Base-by-base conservation (phyloP, 2,329 filamentous ascomycete genomes). In the Fusarium pininemorale region DNA sequence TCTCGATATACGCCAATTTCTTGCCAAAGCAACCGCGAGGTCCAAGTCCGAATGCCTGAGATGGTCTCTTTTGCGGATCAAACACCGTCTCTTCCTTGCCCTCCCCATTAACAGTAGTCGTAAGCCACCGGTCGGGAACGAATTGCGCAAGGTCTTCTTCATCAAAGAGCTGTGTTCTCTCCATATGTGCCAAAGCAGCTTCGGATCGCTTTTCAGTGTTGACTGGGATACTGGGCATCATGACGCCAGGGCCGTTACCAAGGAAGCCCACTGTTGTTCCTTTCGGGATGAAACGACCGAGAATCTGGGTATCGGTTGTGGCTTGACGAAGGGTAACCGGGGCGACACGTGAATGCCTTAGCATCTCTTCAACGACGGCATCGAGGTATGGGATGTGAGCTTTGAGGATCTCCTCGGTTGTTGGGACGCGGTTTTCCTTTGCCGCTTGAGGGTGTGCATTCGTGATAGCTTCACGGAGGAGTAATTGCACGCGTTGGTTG, bases 41-140 rank as follows among this genome's bases (percentile, higher is more conserved):
- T 0, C 75, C 75, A 6, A 75, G 18, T 7, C 75, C 75, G 45
- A 77, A 77, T 7, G 53, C 69, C 32, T 75, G 69, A 5, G 67
- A 30, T 0, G 75, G 75, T 6, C 75, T 63, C 44, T 59, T 59
- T 1, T 66, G 65, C 1, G 42, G 41, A 14, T 77, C 69, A 67
- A 77, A 77, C 7, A 58, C 50, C 1, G 35, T 71, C 15, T 72
- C 57, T 7, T 68, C 24, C 4, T 60, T 32, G 30, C 62, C 74
- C 0, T 41, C 16, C 0, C 45, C 61, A 7, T 38, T 63, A 6
- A 24, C 54, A 10, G 37, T 35, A 1, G 63, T 77, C 50, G 56
- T 62, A 2, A 84, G 75, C 83, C 83, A 84, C 9, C 82, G 70
- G 63, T 85, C 82, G 0, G 83, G 83, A 28, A 75, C 58, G 50